Evolutionary conservation across 805 yeast genomes (phyloP), one percentile per base, ranked within the genome.

Genomic region (Hanseniaspora jakobsenii): DNA sequence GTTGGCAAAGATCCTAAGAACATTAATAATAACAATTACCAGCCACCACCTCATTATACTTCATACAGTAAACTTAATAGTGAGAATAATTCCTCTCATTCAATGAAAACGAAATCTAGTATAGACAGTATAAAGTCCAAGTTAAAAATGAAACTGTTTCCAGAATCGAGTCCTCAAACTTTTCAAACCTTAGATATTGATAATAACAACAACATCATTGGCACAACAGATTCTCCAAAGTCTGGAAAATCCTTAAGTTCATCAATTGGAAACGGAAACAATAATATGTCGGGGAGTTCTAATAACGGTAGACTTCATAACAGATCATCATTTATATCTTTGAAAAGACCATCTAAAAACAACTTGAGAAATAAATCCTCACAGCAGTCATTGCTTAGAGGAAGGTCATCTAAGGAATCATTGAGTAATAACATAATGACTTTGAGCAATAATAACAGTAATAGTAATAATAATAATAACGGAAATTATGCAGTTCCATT

Each of bases 351-450:
- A 23, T 49, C 52, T 10, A 48, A 53, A 16, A 36, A 50, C 18
- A 55, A 52, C 35, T 42, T 59, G 24, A 58, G 61, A 41, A 62
- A 58, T 36, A 60, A 60, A 45, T 49, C 57, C 2, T 60, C 64
- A 2, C 63, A 59, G 32, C 52, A 59, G 6, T 61, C 65, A 3
- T 29, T 42, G 9, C 12, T 42, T 14, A 35, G 46, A 42, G 22
- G 12, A 13, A 32, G 29, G 26, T 32, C 19, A 9, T 43, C 47
- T 6, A 43, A 30, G 16, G 41, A 43, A 7, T 43, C 41, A 9
- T 18, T 43, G 18, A 37, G 9, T 6, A 43, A 35, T 6, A 27
- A 26, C 9, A 36, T 14, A 5, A 24, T 37, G 7, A 39, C 16
- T 26, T 13, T 13, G 8, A 18, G 21, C 16, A 19, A 7, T 6